These are phyloP conservation scores for Kodamaea kaohsiungensis DNA, from an alignment of 805 yeast genomes.

Conservation along the genomic window DNA sequence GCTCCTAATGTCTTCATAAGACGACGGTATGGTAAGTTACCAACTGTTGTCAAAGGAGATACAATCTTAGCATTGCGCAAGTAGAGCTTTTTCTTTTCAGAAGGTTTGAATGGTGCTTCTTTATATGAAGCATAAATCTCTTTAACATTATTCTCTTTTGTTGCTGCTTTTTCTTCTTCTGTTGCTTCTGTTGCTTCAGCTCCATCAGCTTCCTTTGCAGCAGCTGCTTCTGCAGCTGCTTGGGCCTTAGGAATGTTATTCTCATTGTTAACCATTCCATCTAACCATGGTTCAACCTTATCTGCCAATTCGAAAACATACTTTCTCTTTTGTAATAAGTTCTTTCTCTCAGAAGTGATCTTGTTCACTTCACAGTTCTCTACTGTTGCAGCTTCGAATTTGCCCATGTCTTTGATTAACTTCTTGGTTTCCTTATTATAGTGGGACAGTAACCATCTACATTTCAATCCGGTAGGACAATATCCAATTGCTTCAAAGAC, in stretches of 20 bases:
- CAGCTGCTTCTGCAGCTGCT: slow-evolving; percentile 28
- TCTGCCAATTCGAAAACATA: slow-evolving; percentile 60
- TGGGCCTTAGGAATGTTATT: slow-evolving; percentile 38
- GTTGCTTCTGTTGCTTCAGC: slow-evolving; percentile 11
- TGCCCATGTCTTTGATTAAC: slow-evolving; percentile 46
- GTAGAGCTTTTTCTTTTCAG: slow-evolving; percentile 79
- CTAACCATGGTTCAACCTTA: slow-evolving; percentile 61
- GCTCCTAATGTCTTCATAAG: slow-evolving; percentile 89
- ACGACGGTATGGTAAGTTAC: slow-evolving; percentile 92
- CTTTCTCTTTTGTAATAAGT: slow-evolving; percentile 58
- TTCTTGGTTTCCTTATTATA: slow-evolving; percentile 46
- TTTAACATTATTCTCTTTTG: too few relatives aligned
- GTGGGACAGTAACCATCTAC: slow-evolving; percentile 87
- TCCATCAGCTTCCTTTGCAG: slow-evolving; percentile 21
- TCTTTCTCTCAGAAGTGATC: slow-evolving; percentile 48
- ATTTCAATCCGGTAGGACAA: slow-evolving; percentile 90
- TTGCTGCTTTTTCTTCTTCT: not conserved
- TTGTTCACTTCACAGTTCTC: slow-evolving; percentile 64
- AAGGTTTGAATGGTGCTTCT: slow-evolving; percentile 74
- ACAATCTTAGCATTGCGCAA: slow-evolving; percentile 77
- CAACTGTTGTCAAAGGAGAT: slow-evolving; percentile 96
- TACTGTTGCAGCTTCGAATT: slow-evolving; percentile 31
- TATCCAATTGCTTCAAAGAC: slow-evolving; percentile 78
- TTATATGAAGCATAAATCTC: slow-evolving; percentile 52
- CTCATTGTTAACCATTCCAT: slow-evolving; percentile 52